Evolutionary conservation across 2,329 filamentous ascomycete genomes (phyloP), one percentile per base, ranked within the genome.

Genomic region (Colletotrichum spaethianum): DNA sequence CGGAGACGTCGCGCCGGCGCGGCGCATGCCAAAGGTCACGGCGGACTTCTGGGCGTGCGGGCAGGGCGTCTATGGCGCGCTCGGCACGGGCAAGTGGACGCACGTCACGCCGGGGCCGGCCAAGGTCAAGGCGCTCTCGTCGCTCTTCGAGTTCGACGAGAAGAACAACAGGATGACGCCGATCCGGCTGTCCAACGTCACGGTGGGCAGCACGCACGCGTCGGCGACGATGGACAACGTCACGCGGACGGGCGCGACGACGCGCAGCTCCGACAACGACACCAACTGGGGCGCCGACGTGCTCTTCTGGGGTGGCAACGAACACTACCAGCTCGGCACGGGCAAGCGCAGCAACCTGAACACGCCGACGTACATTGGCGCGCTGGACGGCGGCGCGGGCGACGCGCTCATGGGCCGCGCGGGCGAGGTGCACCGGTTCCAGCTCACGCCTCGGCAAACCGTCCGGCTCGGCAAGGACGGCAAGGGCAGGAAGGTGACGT

Each of bases 271-370:
- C 1, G 84, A 89, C 50, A 93, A 93, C 75, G 93, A 95, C 77
- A 94, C 92, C 1, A 95, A 96, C 79, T 98, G 92, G 90, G 96
- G 96, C 60, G 91, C 93, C 5, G 96, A 98, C 80, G 92, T 95
- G 38, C 81, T 98, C 1, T 97, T 94, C 86, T 99, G 95, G 94
- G 96, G 96, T 73, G 94, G 94, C 64, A 99, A 98, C 78, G 95
- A 98, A 83, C 90, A 92, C 80, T 98, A 93, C 81, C 96, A 99
- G 83, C 89, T 99, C 33, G 96, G 96, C 16, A 98, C 93, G 0
- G 95, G 96, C 36, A 97, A 93, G 85, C 86, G 96, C 73, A 96
- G 90, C 78, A 98, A 98, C 78, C 79, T 93, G 12, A 89, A 90
- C 63, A 87, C 88, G 16, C 96, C 96, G 1, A 87, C 88, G 1